Conservation (phyloP, 1,139 yeast species). For the Hyphopichia khmerensis region DNA sequence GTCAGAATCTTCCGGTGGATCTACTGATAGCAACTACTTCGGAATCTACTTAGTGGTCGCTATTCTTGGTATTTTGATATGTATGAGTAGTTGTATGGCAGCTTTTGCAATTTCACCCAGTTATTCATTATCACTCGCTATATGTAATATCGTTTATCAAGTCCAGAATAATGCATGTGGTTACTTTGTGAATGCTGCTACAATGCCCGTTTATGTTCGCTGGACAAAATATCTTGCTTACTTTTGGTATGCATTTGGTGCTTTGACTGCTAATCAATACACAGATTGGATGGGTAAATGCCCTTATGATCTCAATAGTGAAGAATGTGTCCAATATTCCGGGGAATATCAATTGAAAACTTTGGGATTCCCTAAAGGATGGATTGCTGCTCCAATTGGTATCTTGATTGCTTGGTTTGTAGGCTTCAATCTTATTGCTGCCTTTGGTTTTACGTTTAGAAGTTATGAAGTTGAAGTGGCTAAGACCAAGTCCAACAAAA, state of each 20-base stretch:
- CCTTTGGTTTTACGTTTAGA: slow-evolving; percentile 41
- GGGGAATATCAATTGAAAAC: slow-evolving; percentile 54
- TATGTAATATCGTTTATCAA: slow-evolving; percentile 65
- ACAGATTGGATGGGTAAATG: slow-evolving; percentile 62
- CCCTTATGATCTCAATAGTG: slow-evolving; percentile 29
- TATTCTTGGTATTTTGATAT: slow-evolving; percentile 54
- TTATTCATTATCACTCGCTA: slow-evolving; percentile 62
- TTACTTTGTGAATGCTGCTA: slow-evolving; percentile 68
- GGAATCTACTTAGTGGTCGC: slow-evolving; percentile 62
- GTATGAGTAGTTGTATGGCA: slow-evolving; percentile 56
- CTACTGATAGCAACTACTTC: slow-evolving; percentile 38
- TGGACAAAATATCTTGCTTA: slow-evolving; percentile 79
- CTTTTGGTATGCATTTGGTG: slow-evolving; percentile 79
- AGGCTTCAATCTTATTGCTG: slow-evolving; percentile 53
- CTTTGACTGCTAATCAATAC: slow-evolving; percentile 64
- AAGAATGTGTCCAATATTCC: slow-evolving; percentile 39
- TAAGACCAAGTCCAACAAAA: slow-evolving; percentile 33
- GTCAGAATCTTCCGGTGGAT: slow-evolving; percentile 16
- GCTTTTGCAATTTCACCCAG: slow-evolving; percentile 62
- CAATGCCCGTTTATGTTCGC: slow-evolving; percentile 82
- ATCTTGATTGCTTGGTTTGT: slow-evolving; percentile 60
- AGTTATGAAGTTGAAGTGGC: slow-evolving; percentile 58
- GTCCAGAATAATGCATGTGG: slow-evolving; percentile 81
- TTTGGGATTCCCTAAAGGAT: slow-evolving; percentile 62
- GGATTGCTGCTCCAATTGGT: slow-evolving; percentile 69